A percentile compares a stretch with the other conserved stretches of the same genome.
Evolutionary conservation across 163 green algal species (phyloP).

Genomic region (Scenedesmus sp.): DNA sequence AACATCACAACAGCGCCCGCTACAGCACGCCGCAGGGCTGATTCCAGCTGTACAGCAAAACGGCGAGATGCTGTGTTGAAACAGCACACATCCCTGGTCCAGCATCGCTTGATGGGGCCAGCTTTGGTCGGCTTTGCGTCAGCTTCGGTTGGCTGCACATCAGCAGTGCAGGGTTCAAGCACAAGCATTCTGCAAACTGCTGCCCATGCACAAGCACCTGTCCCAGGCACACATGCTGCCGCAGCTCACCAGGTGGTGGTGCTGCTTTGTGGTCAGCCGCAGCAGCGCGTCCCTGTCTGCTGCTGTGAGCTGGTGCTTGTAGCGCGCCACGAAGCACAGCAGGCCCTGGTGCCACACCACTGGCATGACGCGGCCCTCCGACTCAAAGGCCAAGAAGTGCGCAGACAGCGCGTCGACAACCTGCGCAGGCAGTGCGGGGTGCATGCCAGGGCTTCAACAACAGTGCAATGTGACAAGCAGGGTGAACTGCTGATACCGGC

Average conservation of each 20-base stretch:
- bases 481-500: no score
- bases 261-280: slow-evolving; percentile 81
- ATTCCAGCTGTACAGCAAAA: no score
- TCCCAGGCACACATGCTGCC: background rate
- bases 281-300: slow-evolving; percentile 87
- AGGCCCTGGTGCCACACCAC: slow-evolving; percentile 98
- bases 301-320: slow-evolving; percentile 85
- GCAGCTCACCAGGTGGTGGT: slow-evolving; percentile 84
- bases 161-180: no score
- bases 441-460: no score
- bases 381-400: slow-evolving; percentile 93
- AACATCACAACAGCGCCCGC: no score
- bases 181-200: background rate
- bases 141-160: no score
- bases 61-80: no score
- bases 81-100: no score
- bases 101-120: no score
- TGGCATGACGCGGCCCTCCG: slow-evolving; percentile 92
- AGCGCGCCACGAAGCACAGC: slow-evolving; percentile 96
- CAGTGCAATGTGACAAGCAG: no score
- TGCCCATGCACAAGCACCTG: background rate
- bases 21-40: no score
- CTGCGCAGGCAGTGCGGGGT: background rate
- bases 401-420: slow-evolving; percentile 89
- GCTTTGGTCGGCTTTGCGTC: no score